Evolutionary conservation across 352 stramenopile species (phyloP).

Genomic region (Phytopythium ostracodes): DNA sequence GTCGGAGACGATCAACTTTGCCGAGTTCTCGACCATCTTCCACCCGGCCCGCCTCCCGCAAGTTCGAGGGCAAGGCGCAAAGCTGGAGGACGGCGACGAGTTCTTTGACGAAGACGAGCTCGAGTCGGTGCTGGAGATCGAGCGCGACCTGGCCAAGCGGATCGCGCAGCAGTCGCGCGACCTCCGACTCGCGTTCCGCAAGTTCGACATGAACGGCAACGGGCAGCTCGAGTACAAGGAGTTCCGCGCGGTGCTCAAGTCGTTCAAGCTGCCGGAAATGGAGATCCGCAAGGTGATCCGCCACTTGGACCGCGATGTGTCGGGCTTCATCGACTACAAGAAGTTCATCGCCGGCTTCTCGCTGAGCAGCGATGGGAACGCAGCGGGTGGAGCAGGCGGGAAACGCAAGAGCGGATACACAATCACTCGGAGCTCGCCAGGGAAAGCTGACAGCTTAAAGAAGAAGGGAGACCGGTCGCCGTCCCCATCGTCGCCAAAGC

Average conservation of each 20-base stretch:
- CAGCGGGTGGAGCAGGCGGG: slow-evolving; percentile 6
- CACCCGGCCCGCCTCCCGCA: slow-evolving; percentile 31
- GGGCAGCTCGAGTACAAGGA: slow-evolving; percentile 65
- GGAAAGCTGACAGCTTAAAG: slow-evolving; percentile 7
- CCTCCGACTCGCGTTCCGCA: slow-evolving; percentile 50
- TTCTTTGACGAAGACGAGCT: slow-evolving; percentile 39
- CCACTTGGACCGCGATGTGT: slow-evolving; percentile 58
- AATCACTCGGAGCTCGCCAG: slow-evolving; percentile 5
- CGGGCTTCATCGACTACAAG: slow-evolving; percentile 71
- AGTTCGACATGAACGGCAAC: slow-evolving; percentile 68
- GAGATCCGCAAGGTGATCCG: slow-evolving; percentile 75
- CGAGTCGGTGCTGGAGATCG: slow-evolving; percentile 58
- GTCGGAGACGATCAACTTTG: slow-evolving; percentile 48
- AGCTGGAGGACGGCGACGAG: slow-evolving; percentile 20
- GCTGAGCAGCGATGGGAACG: slow-evolving; percentile 19
- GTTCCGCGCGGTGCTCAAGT: slow-evolving; percentile 58
- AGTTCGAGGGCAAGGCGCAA: slow-evolving; percentile 12
- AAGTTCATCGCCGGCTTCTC: slow-evolving; percentile 57
- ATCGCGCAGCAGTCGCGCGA: slow-evolving; percentile 58
- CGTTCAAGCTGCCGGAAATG: slow-evolving; percentile 49
- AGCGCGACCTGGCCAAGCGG: slow-evolving; percentile 47
- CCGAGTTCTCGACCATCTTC: slow-evolving; percentile 57
- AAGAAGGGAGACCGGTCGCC: slow-evolving; percentile 11
- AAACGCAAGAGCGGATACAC: slow-evolving; percentile 17
- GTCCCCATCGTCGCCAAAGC: slow-evolving; percentile 11